Base-by-base conservation (phyloP, 495 filamentous ascomycete genomes). In the Pseudotulostoma volvatum region DNA sequence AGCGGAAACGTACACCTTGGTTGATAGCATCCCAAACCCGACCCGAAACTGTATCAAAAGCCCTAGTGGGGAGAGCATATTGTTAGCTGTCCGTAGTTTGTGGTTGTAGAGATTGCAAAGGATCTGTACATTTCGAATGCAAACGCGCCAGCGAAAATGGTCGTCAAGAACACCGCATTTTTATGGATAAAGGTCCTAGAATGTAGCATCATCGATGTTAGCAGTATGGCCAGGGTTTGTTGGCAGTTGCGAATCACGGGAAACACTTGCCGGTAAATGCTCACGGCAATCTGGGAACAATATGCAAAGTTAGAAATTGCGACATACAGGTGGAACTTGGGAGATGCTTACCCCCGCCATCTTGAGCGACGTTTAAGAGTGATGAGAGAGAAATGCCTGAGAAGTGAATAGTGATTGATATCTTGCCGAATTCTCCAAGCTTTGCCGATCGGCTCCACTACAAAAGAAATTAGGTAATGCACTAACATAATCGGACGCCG, bases 21-120 rank as follows among this genome's bases (percentile, higher is more conserved):
- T 99, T 99, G 46, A 83, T 61, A 54, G 57, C 61, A 52, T 99
- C 84, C 88, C 90, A 99, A 55, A 94, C 42, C 55, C 66, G 78
- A 64, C 90, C 79, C 53, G 84, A 76, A 34, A 58, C 55, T 31
- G 68, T 71, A 54, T 95, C 78, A 59, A 79, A 96, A 47, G 63
- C 67, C 54, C 92, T 97, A 49, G 48, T 45, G 19, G 2, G 11
- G 34, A 32, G 44, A 40, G 46, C 25, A 25, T 17, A 35, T 40
- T 37, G 43, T 49, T 40, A 48, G 44, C 41, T 9, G 50, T 34
- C 14, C 28, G 20, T 23, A 8, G 17, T 31, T 17, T 42, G 21
- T 17, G 37, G 37, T 42, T 35, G 18, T 7, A 14, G 32, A 3
- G 17, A 17, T 23, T 33, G 30, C 23, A 35, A 33, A 39, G 37